A percentile compares a stretch with the other conserved stretches of the same genome.
Evolutionary conservation across 371 early-diverging fungal species (phyloP).

Genomic region (Mucor mucedo): DNA sequence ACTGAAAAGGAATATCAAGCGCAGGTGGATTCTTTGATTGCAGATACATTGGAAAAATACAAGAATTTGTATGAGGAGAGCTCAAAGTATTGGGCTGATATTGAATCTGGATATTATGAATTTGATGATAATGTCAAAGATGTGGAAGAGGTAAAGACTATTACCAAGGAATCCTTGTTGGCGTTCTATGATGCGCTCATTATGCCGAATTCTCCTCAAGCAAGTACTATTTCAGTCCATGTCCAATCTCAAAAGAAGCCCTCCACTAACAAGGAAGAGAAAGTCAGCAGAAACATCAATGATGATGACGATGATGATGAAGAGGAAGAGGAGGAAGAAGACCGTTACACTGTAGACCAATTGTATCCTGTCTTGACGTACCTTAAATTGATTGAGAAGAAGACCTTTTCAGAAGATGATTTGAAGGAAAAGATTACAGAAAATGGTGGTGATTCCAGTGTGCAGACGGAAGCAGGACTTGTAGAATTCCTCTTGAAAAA

Average conservation of each 20-base stretch:
- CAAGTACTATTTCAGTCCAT: constrained; percentile 73
- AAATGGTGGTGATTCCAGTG: constrained; percentile 4
- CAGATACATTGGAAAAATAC: constrained; percentile 75
- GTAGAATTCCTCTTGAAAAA: constrained; percentile 6
- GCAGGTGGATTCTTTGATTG: constrained; percentile 73
- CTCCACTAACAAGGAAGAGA: neutral
- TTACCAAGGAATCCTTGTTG: constrained; percentile 55
- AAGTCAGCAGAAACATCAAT: neutral
- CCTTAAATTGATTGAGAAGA: constrained; percentile 10
- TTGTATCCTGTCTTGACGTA: constrained; percentile 19
- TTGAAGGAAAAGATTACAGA: constrained; percentile 16
- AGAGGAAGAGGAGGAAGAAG: constrained; percentile 5
- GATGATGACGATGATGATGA: neutral
- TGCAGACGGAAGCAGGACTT: constrained; percentile 21
- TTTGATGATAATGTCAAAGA: constrained; percentile 73
- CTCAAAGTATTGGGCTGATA: constrained; percentile 75
- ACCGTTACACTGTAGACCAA: constrained; percentile 28
- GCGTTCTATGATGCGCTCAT: constrained; percentile 65
- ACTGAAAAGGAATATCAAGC: constrained; percentile 73
- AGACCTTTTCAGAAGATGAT: constrained; percentile 18
- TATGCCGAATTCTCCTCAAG: constrained; percentile 54
- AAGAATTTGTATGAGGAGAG: constrained; percentile 86
- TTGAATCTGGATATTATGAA: constrained; percentile 80
- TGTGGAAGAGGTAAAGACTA: constrained; percentile 55
- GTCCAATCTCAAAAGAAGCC: constrained; percentile 58